Base-by-base conservation (phyloP, 2,329 filamentous ascomycete genomes). In the Piedraia hortae region DNA sequence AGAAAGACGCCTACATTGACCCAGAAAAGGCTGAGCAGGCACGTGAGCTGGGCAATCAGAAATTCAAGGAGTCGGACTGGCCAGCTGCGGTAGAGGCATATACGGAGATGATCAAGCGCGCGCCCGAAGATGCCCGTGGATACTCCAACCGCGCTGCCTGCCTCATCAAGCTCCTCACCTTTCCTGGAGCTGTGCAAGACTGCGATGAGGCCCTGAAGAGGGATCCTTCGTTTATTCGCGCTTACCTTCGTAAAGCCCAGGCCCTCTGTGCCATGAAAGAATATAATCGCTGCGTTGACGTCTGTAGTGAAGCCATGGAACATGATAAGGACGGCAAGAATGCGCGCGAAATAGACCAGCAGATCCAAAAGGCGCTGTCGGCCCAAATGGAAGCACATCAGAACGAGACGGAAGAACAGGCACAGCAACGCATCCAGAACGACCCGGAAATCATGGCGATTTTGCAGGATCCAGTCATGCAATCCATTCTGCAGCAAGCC, bases 101-200 rank as follows among this genome's bases (percentile, higher is more conserved):
- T 54, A 64, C 58, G 1, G 85, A 97, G 54, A 91, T 93, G 80
- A 72, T 72, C 48, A 91, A 91, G 61, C 78, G 85, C 26, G 71
- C 77, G 1, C 85, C 88, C 4, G 61, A 88, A 1, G 85, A 97
- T 42, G 70, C 85, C 18, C 69, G 88, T 35, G 82, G 85, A 19
- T 97, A 85, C 59, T 88, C 74, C 44, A 97, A 97, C 60, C 78
- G 85, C 35, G 85, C 85, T 4, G 85, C 85, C 4, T 88, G 85
- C 20, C 77, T 93, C 40, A 73, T 91, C 51, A 97, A 97, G 56
- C 61, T 97, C 19, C 73, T 97, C 38, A 74, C 80, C 35, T 90
- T 97, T 56, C 85, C 85, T 4, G 74, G 70, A 33, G 88, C 85
- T 1, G 66, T 97, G 17, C 65, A 78, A 21, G 88, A 97, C 53